phyloP scores from a whole-genome alignment of 2,329 filamentous ascomycete species.

The Colletotrichum lindemuthianum region DNA sequence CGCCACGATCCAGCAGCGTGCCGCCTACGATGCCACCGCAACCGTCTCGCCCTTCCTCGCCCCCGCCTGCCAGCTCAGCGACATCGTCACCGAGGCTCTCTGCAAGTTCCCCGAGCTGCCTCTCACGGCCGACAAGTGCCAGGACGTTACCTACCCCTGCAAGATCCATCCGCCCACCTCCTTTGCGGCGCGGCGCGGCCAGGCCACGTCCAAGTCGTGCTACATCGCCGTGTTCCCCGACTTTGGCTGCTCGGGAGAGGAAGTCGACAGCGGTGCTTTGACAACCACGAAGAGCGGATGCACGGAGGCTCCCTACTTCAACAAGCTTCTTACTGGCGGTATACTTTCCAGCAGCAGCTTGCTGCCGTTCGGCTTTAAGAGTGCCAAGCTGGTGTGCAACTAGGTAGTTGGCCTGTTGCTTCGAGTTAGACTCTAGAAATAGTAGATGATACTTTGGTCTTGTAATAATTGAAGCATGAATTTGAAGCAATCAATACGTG shows the following conservation, averaged over 20 bases:
- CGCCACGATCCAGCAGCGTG: background rate
- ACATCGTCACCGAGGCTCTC: slow-evolving; percentile 1
- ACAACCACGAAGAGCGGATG: background rate
- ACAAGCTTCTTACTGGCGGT: background rate
- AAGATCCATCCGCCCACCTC: background rate
- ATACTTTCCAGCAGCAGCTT: background rate
- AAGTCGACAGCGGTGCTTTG: background rate
- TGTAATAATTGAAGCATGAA: too few relatives aligned
- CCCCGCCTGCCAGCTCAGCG: background rate
- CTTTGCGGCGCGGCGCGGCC: background rate
- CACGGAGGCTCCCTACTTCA: background rate
- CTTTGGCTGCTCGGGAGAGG: background rate
- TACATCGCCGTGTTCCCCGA: background rate
- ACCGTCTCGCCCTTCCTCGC: background rate
- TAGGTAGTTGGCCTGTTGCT: background rate
- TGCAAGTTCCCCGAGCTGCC: background rate
- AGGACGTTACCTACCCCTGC: background rate
- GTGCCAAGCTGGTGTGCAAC: background rate
- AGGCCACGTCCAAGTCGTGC: background rate
- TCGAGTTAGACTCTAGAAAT: background rate
- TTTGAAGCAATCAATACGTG: too few relatives aligned
- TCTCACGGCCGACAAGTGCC: background rate
- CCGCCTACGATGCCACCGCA: background rate
- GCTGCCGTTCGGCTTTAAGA: background rate
- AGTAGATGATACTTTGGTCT: too few relatives aligned